Percentiles rank a stretch among this genome's conserved stretches.
Conservation (phyloP, 1,284 basidiomycete genomes). For the Caloboletus firmus region DNA sequence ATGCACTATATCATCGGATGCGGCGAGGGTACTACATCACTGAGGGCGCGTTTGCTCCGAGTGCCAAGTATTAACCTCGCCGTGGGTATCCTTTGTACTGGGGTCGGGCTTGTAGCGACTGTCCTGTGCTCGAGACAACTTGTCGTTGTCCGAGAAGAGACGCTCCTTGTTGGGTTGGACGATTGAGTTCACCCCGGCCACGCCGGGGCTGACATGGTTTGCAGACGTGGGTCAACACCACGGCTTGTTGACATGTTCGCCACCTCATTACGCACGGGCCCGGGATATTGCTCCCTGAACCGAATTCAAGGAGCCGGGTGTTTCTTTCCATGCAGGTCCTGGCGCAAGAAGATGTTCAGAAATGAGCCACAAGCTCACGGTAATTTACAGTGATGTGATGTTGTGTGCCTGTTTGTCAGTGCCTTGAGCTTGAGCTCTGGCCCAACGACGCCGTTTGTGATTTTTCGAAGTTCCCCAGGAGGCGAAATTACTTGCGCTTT, state of each 20-base stretch:
- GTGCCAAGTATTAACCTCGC: slow-evolving; percentile 2
- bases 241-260: slow-evolving; percentile 11
- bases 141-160: neutral
- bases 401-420: slow-evolving; percentile 20
- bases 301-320: slow-evolving; percentile 8
- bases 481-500: slow-evolving; percentile 24
- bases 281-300: slow-evolving; percentile 3
- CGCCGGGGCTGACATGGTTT: neutral
- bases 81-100: slow-evolving; percentile 1
- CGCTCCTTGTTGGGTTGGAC: neutral
- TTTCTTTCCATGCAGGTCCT: slow-evolving; percentile 11
- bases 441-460: slow-evolving; percentile 2
- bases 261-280: slow-evolving; percentile 14
- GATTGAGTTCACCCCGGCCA: neutral
- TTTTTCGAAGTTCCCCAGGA: slow-evolving; percentile 18
- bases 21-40: neutral
- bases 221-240: neutral
- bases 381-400: slow-evolving; percentile 16
- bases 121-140: neutral
- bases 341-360: slow-evolving; percentile 24
- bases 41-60: slow-evolving; percentile 5
- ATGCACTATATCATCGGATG: slow-evolving; percentile 5
- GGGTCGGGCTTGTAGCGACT: slow-evolving; percentile 14
- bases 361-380: slow-evolving; percentile 8
- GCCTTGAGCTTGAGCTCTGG: slow-evolving; percentile 22